These are phyloP conservation scores for Pyricularia pennisetigena DNA, from an alignment of 2,329 filamentous ascomycete species.

Conservation along the genomic window DNA sequence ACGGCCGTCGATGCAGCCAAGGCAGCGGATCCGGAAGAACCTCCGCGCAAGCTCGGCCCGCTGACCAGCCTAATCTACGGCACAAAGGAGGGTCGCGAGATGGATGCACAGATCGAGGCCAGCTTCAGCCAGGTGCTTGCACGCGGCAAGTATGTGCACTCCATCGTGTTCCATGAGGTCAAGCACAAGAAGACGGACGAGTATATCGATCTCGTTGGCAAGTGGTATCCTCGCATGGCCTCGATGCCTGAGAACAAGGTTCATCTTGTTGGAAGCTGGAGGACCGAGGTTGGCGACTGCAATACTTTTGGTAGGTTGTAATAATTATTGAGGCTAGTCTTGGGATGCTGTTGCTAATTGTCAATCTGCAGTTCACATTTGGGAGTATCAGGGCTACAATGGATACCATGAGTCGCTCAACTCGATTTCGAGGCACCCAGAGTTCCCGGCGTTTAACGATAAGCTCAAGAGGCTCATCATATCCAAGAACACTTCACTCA, in stretches of 20 bases:
- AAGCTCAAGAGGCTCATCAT: conserved; percentile 81
- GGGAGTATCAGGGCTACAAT: conserved; percentile 97
- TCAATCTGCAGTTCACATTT: conserved; percentile 72
- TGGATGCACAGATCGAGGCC: conserved; percentile 91
- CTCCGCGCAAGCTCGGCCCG: conserved; percentile 58
- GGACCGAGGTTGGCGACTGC: conserved; percentile 93
- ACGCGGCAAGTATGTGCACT: conserved; percentile 95
- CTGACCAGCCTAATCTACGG: conserved; percentile 90
- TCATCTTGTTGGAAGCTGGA: conserved; percentile 93
- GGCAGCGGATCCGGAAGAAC: conserved; percentile 20
- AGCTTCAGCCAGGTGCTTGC: conserved; percentile 94
- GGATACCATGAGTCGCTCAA: conserved; percentile 91
- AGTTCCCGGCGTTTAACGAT: conserved; percentile 72
- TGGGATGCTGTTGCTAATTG: not conserved
- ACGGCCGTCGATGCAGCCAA: conserved; percentile 47
- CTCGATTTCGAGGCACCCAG: conserved; percentile 72
- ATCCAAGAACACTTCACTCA: conserved; percentile 78
- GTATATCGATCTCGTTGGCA: conserved; percentile 80
- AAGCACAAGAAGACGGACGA: conserved; percentile 94
- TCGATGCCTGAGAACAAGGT: conserved; percentile 81
- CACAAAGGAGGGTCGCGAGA: conserved; percentile 86
- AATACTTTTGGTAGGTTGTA: conserved; percentile 76
- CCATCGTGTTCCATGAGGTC: conserved; percentile 92
- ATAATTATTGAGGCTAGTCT: not conserved
- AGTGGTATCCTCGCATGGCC: conserved; percentile 89